These are phyloP conservation scores for Penicillium nucicola DNA, from an alignment of 495 filamentous ascomycete species.

Conservation along the genomic window DNA sequence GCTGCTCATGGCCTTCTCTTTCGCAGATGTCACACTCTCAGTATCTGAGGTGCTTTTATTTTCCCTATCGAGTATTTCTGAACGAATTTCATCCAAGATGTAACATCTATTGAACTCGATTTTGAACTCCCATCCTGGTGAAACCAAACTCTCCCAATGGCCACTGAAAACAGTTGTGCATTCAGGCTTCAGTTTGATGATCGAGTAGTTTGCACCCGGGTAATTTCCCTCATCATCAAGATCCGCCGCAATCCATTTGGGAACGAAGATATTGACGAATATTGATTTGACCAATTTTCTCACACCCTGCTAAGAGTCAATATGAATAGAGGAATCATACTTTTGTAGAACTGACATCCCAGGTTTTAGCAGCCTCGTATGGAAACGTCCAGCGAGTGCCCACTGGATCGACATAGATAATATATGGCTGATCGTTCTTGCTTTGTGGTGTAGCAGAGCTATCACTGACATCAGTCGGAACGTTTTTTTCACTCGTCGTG, in stretches of 20 bases:
- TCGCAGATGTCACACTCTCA: too few relatives aligned
- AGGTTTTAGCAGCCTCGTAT: background rate
- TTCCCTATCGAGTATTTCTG: background rate
- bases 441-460: background rate
- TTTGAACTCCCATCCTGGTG: background rate
- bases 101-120: background rate
- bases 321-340: background rate
- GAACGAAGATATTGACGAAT: background rate
- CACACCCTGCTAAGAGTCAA: background rate
- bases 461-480: too few relatives aligned
- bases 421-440: background rate
- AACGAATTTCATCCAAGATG: background rate
- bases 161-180: background rate
- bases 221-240: background rate
- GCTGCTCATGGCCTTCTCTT: too few relatives aligned
- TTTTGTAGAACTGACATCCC: background rate
- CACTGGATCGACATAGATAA: background rate
- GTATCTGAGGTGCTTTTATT: too few relatives aligned
- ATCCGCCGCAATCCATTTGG: background rate
- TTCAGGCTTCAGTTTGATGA: background rate
- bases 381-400: background rate
- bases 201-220: background rate
- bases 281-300: background rate
- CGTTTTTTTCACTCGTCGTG: too few relatives aligned
- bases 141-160: background rate